A percentile compares a stretch with the other conserved stretches of the same genome.
Evolutionary conservation across 2,329 filamentous ascomycete species (phyloP).

Genomic region (Ophiostoma sp.): DNA sequence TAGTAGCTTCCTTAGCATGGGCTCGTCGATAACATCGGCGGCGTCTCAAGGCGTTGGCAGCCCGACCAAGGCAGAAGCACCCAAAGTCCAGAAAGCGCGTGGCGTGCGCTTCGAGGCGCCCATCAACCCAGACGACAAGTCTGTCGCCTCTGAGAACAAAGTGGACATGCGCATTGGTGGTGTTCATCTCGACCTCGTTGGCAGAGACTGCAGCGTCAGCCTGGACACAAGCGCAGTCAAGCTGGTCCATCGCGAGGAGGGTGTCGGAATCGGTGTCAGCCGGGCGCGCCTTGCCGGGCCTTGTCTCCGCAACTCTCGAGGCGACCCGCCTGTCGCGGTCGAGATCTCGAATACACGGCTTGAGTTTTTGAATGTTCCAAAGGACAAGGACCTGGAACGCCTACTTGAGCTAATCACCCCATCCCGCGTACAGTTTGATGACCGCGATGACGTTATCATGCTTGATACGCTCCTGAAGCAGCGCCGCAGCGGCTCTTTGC

Average conservation of each 20-base stretch:
- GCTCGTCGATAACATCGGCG: conserved; percentile 73
- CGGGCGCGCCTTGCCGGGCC: conserved; percentile 72
- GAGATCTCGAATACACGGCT: conserved; percentile 62
- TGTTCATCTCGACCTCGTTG: conserved; percentile 67
- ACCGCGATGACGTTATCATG: conserved; percentile 87
- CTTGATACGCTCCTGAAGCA: conserved; percentile 86
- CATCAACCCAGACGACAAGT: conserved; percentile 42
- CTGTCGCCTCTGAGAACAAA: conserved; percentile 54
- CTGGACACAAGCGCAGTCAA: conserved; percentile 79
- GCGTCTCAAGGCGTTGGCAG: conserved; percentile 41
- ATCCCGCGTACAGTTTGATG: conserved; percentile 80
- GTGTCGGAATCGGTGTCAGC: conserved; percentile 66
- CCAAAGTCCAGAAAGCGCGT: conserved; percentile 39
- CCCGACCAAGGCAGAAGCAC: conserved; percentile 32
- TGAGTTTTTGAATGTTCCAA: conserved; percentile 67
- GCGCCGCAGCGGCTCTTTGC: conserved; percentile 75
- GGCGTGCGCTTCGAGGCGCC: conserved; percentile 54
- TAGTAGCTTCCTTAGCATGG: conserved; percentile 83
- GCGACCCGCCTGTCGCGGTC: conserved; percentile 56
- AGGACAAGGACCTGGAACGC: conserved; percentile 72
- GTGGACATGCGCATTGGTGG: conserved; percentile 72
- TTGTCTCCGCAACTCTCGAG: conserved; percentile 47
- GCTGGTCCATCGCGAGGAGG: conserved; percentile 66
- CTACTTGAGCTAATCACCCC: conserved; percentile 83
- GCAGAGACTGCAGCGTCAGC: conserved; percentile 67